Percentiles rank a stretch among this genome's conserved stretches.
Evolutionary conservation across 2,329 filamentous ascomycete species (phyloP).

Genomic region (Paracorniculantispora psalliotae): DNA sequence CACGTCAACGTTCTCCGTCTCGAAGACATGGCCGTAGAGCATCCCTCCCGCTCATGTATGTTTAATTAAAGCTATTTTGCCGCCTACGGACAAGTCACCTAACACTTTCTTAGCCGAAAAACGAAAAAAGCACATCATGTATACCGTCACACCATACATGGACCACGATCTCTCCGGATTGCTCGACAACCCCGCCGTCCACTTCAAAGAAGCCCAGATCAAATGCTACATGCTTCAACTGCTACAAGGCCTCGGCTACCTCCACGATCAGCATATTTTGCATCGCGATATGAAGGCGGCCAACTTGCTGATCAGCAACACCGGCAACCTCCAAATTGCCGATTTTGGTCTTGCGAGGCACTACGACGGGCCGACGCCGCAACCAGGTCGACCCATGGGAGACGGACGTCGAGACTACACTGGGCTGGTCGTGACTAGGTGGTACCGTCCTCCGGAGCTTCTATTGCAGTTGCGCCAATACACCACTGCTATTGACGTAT

Average conservation of each 20-base stretch:
- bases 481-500: constrained; percentile 96
- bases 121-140: constrained; percentile 80
- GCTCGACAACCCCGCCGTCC: constrained; percentile 87
- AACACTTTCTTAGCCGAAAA: constrained; percentile 56
- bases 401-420: constrained; percentile 89
- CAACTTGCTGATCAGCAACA: constrained; percentile 93
- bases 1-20: constrained; percentile 83
- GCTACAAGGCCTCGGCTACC: constrained; percentile 80
- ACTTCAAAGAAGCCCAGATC: constrained; percentile 83
- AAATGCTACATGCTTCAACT: constrained; percentile 98
- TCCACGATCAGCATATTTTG: constrained; percentile 84
- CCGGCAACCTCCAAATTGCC: constrained; percentile 88
- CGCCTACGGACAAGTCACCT: not conserved
- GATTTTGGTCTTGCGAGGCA: constrained; percentile 94
- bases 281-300: constrained; percentile 99
- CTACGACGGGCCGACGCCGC: constrained; percentile 80
- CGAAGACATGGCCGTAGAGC: constrained; percentile 95
- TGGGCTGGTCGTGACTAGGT: constrained; percentile 90
- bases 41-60: constrained; percentile 56
- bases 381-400: constrained; percentile 72
- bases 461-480: constrained; percentile 83
- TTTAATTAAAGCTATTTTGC: too few relatives aligned
- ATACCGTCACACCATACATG: constrained; percentile 99
- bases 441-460: constrained; percentile 94
- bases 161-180: constrained; percentile 97